These are phyloP conservation scores for Cytospora piceae DNA, from an alignment of 2,329 filamentous ascomycete genomes.

Conservation along the genomic window DNA sequence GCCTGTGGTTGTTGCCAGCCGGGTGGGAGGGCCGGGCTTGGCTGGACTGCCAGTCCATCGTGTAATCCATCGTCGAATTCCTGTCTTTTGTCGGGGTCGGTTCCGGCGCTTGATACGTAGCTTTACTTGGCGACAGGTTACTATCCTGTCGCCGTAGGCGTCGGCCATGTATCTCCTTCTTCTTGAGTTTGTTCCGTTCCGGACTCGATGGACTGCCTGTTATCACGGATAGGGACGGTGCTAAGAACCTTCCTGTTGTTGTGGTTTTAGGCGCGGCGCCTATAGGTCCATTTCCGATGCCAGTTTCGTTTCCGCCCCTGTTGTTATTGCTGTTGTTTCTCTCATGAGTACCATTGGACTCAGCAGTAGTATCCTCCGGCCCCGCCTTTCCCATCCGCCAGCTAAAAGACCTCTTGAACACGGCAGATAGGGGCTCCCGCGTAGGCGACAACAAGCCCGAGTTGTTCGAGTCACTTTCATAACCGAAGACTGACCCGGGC, in stretches of 20 bases:
- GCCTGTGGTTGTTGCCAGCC: constrained; percentile 1
- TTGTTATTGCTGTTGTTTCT: neutral
- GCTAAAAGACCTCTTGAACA: constrained; percentile 24
- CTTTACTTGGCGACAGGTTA: neutral
- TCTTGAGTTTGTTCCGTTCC: constrained; percentile 28
- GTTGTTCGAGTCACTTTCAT: constrained; percentile 10
- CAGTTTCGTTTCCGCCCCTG: neutral
- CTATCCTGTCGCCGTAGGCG: constrained; percentile 18
- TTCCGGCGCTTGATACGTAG: neutral
- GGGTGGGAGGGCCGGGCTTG: neutral
- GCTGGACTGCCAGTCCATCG: constrained; percentile 22
- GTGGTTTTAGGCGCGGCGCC: neutral
- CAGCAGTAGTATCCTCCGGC: constrained; percentile 2
- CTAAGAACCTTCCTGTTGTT: constrained; percentile 3
- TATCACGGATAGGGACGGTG: constrained; percentile 19
- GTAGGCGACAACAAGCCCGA: constrained; percentile 16
- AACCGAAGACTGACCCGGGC: constrained; percentile 7
- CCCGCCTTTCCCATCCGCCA: constrained; percentile 17
- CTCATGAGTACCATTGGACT: neutral
- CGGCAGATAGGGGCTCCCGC: constrained; percentile 24
- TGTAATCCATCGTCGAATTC: constrained; percentile 5
- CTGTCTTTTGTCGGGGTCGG: constrained; percentile 9
- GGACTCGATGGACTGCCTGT: constrained; percentile 13
- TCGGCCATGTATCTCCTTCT: constrained; percentile 21
- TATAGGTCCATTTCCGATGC: neutral